Base-by-base conservation (phyloP, 208 protist genomes). In the Crithidia acanthocephali region DNA sequence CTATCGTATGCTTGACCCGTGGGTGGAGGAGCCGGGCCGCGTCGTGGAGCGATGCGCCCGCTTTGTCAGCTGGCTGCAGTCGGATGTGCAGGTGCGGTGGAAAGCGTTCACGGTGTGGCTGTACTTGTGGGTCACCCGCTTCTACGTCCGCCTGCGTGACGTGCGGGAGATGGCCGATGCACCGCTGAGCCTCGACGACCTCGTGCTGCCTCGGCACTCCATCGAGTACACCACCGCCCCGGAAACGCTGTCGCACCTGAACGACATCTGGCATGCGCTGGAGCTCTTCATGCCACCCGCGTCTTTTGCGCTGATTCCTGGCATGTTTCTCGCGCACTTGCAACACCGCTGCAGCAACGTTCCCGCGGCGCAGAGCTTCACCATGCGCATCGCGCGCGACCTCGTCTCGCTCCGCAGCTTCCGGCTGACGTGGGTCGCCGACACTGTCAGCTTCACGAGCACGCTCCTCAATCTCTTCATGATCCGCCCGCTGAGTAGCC, bases 401-500 rank as follows among this genome's bases (percentile, higher is more conserved):
- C 72, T 78, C 28, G 52, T 64, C 18, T 18, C 23, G 16, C 22
- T 64, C 4, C 61, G 27, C 1, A 56, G 45, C 45, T 72, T 78
- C 44, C 64, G 72, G 6, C 59, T 30, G 9, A 47, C 47, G 37
- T 78, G 72, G 72, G 72, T 68, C 22, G 59, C 42, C 27, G 65
- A 72, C 45, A 70, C 58, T 2, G 40, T 37, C 16, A 40, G 60
- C 44, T 78, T 68, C 65, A 58, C 23, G 5, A 78, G 72, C 60
- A 78, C 72, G 20, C 51, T 67, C 48, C 65, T 78, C 45, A 78
- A 78, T 51, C 50, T 72, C 22, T 78, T 65, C 44, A 45, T 42
- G 45, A 4, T 68, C 0, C 37, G 44, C 44, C 42, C 63, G 9
- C 33, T 60, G 11, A 53, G 58, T 2, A 48, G 44, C 8, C 6